These are phyloP conservation scores for Lecanosticta acicola DNA, from an alignment of 2,329 filamentous ascomycete species.

Conservation along the genomic window DNA sequence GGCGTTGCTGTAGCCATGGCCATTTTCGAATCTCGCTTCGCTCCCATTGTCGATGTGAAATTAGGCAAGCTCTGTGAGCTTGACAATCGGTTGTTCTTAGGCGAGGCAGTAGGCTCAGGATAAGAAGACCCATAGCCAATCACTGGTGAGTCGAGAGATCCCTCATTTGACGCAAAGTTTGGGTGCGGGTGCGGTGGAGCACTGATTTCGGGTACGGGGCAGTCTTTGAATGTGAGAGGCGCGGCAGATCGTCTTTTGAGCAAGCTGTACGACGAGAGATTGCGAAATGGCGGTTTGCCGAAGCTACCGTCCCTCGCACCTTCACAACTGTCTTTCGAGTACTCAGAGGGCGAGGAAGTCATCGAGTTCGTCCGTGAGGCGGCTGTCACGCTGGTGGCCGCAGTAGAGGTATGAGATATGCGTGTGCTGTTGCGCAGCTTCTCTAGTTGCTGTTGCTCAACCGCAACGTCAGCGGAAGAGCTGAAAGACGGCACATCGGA, in stretches of 20 bases:
- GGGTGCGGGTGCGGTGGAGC: not conserved
- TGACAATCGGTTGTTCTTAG: slow-evolving; percentile 6
- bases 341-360: slow-evolving; percentile 22
- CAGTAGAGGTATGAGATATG: slow-evolving; percentile 28
- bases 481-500: slow-evolving; percentile 22
- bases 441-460: slow-evolving; percentile 26
- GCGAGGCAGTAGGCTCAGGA: slow-evolving; percentile 1
- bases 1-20: slow-evolving; percentile 2
- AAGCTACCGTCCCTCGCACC: slow-evolving; percentile 8
- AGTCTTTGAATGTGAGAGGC: slow-evolving; percentile 9
- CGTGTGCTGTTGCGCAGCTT: slow-evolving; percentile 27
- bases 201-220: slow-evolving; percentile 1
- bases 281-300: slow-evolving; percentile 18
- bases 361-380: slow-evolving; percentile 27
- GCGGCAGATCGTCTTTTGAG: slow-evolving; percentile 23
- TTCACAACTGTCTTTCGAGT: slow-evolving; percentile 16
- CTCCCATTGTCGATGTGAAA: slow-evolving; percentile 7
- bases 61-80: slow-evolving; percentile 13
- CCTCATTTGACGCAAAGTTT: not conserved
- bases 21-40: slow-evolving; percentile 1
- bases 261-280: slow-evolving; percentile 22
- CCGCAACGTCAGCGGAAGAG: slow-evolving; percentile 23
- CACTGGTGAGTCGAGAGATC: slow-evolving; percentile 13
- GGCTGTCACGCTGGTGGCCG: slow-evolving; percentile 18
- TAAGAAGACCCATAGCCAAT: slow-evolving; percentile 4